A percentile compares a stretch with the other conserved stretches of the same genome.
phyloP scores from a whole-genome alignment of 2,329 filamentous ascomycete genomes.

The Penicillium italicum region DNA sequence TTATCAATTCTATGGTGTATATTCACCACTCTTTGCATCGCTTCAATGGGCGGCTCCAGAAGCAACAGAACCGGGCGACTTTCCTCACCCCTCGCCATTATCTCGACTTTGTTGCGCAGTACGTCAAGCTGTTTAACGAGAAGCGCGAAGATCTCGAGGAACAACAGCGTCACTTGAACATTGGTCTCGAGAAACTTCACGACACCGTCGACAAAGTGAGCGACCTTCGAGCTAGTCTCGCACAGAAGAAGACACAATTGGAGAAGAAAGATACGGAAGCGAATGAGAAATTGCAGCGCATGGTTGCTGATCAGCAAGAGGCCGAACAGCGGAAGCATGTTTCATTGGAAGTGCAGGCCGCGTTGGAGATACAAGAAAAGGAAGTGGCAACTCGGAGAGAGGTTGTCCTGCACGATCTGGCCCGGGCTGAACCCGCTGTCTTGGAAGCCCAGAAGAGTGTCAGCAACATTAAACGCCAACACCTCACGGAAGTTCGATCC shows the following conservation, averaged over 20 bases:
- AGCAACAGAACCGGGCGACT: conserved; percentile 87
- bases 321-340: conserved; percentile 86
- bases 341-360: conserved; percentile 82
- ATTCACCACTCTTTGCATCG: conserved; percentile 91
- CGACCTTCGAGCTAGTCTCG: conserved; percentile 83
- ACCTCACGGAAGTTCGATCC: conserved; percentile 93
- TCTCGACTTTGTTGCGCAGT: conserved; percentile 96
- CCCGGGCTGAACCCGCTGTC: conserved; percentile 88
- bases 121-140: conserved; percentile 94
- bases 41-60: conserved; percentile 83
- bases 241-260: conserved; percentile 89
- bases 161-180: conserved; percentile 96
- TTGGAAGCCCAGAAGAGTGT: conserved; percentile 91
- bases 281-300: conserved; percentile 93
- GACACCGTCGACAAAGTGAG: conserved; percentile 97
- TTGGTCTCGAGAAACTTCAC: conserved; percentile 92
- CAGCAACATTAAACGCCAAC: conserved; percentile 96
- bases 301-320: conserved; percentile 93
- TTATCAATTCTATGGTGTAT: conserved; percentile 98
- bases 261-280: conserved; percentile 93
- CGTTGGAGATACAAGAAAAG: conserved; percentile 82
- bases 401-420: conserved; percentile 82
- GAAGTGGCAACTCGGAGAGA: conserved; percentile 79
- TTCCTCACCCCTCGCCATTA: conserved; percentile 96
- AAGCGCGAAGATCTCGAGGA: conserved; percentile 98